Percentiles rank a stretch among this genome's conserved stretches.
Conservation (phyloP, 495 filamentous ascomycete species). For the Alectoria sarmentosa region DNA sequence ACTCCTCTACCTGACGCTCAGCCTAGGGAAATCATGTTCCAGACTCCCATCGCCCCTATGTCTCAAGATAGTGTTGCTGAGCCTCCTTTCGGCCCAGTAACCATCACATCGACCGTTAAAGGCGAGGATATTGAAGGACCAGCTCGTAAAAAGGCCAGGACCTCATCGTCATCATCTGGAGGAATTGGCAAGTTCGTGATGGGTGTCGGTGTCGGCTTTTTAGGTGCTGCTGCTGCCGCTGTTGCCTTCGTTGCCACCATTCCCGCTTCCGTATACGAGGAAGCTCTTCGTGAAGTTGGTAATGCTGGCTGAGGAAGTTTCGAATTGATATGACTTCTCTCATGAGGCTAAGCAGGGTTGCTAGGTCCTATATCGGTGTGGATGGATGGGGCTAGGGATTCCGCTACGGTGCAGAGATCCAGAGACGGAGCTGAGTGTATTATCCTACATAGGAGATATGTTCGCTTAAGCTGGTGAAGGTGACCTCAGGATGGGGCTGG, state of each 20-base stretch:
- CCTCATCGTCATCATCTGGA: constrained; percentile 13
- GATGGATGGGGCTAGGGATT: neutral
- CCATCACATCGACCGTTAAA: neutral
- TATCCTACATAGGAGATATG: too few species aligned
- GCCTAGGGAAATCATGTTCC: neutral
- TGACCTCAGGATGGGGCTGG: neutral
- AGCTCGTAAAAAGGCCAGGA: constrained; percentile 23
- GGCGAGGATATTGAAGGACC: constrained; percentile 10
- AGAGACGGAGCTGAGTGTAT: too few species aligned
- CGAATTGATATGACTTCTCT: neutral
- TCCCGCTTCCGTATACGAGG: constrained; percentile 24
- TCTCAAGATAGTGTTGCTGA: constrained; percentile 12
- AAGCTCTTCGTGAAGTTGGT: constrained; percentile 24
- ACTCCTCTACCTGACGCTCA: constrained; percentile 19
- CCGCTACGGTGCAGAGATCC: neutral
- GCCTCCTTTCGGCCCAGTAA: neutral
- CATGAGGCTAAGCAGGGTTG: neutral
- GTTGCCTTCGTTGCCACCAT: constrained; percentile 24
- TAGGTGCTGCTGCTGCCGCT: constrained; percentile 24
- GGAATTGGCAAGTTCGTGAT: constrained; percentile 24
- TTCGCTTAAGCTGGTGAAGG: neutral
- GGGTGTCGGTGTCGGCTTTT: constrained; percentile 22
- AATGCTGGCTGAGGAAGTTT: neutral
- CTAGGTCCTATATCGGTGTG: neutral
- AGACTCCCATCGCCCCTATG: neutral